Evolutionary conservation across 495 filamentous ascomycete genomes (phyloP), one percentile per base, ranked within the genome.

Genomic region (Talaromyces ruber): DNA sequence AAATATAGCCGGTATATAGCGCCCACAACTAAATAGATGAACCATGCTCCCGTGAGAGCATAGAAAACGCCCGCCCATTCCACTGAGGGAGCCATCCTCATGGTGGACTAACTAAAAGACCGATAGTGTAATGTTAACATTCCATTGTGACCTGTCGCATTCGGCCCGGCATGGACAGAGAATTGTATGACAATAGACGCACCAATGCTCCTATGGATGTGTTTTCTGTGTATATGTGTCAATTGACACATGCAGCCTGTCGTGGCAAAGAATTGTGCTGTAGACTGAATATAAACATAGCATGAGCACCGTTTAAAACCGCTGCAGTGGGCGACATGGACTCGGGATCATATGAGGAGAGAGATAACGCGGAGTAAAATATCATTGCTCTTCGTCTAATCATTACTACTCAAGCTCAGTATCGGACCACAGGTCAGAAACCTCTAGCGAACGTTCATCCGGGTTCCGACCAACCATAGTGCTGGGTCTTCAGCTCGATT

Each of bases 1-100:
- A 72, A 64, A 47, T 71, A 74, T 21, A 77, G 63, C n/a, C 74
- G 71, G 54, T 76, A 73, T n/a, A 72, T 30, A 9, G 34, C 7
- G 53, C 16, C 26, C 7, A 26, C 53, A 14, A 56, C 7, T 22
- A 28, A 30, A 32, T 16, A 69, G 32, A 37, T 43, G n/a, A 30
- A 25, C 32, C 32, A 37, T 37, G 32, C 32, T 37, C 32, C 32
- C 32, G 32, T 37, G 32, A 37, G 32, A 14, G 32, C 11, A 14
- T 37, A 37, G 32, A 37, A 37, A 2, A 37, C 6, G 32, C 14
- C 14, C 32, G 12, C 14, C 32, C 32, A 12, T 14, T 37, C 32
- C 32, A 37, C 32, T 14, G 32, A 14, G 0, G 32, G 32, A 37
- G 12, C 12, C 32, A 37, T 37, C 32, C 14, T 37, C 14, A 14